Evolutionary conservation across 2,329 filamentous ascomycete genomes (phyloP), one percentile per base, ranked within the genome.

Genomic region (Penicillium sp.): DNA sequence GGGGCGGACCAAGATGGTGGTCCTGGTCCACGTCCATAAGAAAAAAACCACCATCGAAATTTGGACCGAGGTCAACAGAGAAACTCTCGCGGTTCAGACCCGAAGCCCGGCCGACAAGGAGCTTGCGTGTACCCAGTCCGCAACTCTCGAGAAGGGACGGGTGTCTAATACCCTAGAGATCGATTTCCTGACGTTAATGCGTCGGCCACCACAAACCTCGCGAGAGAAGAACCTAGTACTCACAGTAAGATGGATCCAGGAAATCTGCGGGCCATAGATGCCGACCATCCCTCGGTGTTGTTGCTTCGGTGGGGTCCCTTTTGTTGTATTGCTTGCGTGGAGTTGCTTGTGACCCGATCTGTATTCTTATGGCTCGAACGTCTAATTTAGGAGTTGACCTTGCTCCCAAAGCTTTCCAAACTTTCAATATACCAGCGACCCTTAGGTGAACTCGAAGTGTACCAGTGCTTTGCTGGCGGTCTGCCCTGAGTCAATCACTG

Each of bases 71-170:
- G n/a, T n/a, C n/a, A n/a, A n/a, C n/a, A n/a, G n/a, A n/a, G n/a
- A n/a, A n/a, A n/a, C 29, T 32, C 29, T 32, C 16, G 17, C 13
- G 29, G 17, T 32, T 14, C 29, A 32, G 29, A 32, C 21, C 21
- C 21, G 11, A 23, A 23, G 21, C 21, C 21, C 21, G 21, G 21
- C 21, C 21, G 21, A 23, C 21, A 23, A 23, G 21, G 11, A 23
- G 21, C 21, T 23, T 23, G 21, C 21, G 21, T 23, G 11, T 23
- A 23, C 21, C 21, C 21, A 23, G 21, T 23, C 21, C 21, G 21
- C 21, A 23, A 23, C 21, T 23, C 21, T 23, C 21, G 11, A 23
- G 21, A 23, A 11, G 21, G 21, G 21, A n/a, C n/a, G n/a, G n/a
- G n/a, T n/a, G n/a, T n/a, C n/a, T n/a, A n/a, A n/a, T n/a, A n/a